Conservation (phyloP, 768 basidiomycete species). For the Russula foetens region DNA sequence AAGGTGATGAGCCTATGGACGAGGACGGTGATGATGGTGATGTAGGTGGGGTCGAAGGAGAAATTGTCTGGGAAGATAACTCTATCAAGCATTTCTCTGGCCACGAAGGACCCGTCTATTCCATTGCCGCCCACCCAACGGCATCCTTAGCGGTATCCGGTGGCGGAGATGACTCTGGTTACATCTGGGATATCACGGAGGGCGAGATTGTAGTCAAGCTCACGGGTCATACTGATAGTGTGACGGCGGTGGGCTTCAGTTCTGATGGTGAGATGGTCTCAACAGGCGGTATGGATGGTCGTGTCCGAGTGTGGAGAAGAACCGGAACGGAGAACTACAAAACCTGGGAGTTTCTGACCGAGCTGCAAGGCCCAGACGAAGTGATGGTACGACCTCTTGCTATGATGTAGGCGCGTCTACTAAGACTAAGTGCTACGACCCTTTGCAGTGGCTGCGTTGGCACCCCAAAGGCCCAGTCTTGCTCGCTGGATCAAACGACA, state of each 20-base stretch:
- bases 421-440: constrained; percentile 2
- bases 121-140: constrained; percentile 76
- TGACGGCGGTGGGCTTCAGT: constrained; percentile 72
- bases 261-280: constrained; percentile 87
- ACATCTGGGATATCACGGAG: constrained; percentile 83
- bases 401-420: background rate
- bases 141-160: constrained; percentile 82
- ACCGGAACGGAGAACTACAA: constrained; percentile 67
- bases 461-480: constrained; percentile 90
- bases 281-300: constrained; percentile 98
- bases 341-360: constrained; percentile 91
- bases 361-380: constrained; percentile 91
- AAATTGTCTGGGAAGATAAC: constrained; percentile 42
- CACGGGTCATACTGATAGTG: constrained; percentile 90
- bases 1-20: constrained; percentile 65
- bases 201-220: constrained; percentile 78
- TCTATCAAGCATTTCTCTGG: constrained; percentile 59
- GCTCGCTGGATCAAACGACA: constrained; percentile 87
- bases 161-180: constrained; percentile 92
- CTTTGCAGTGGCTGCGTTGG: constrained; percentile 80
- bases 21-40: constrained; percentile 39
- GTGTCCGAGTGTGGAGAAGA: constrained; percentile 84
- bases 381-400: constrained; percentile 60
- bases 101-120: constrained; percentile 77
- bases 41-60: constrained; percentile 22